These are phyloP conservation scores for Mentha longifolia DNA, from an alignment of 257 asterid species.

Conservation along the genomic window DNA sequence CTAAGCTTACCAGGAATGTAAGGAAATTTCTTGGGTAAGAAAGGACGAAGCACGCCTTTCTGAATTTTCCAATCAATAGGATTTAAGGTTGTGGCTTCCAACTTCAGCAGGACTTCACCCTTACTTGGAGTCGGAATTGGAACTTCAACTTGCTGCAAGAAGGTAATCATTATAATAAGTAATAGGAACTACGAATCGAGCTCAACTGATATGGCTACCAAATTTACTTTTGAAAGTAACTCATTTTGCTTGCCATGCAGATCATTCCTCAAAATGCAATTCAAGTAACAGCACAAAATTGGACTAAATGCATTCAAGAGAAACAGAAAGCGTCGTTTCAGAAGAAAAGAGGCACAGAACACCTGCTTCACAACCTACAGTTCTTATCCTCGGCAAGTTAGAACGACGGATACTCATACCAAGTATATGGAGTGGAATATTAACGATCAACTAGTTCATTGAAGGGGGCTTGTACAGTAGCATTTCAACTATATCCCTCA, in stretches of 20 bases:
- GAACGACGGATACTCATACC: background rate
- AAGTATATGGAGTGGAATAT: background rate
- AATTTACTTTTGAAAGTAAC: background rate
- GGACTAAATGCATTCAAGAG: background rate
- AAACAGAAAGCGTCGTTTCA: background rate
- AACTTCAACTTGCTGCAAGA: slow-evolving; percentile 79
- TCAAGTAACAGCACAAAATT: background rate
- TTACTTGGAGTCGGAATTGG: slow-evolving; percentile 76
- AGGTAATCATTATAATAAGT: background rate
- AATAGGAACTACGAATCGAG: background rate
- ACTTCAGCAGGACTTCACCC: slow-evolving; percentile 76
- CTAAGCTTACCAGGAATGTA: slow-evolving; percentile 66
- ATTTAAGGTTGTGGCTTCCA: slow-evolving; percentile 82
- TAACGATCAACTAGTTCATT: slow-evolving; percentile 3
- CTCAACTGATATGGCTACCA: background rate
- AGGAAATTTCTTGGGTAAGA: slow-evolving; percentile 79
- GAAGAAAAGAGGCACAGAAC: background rate
- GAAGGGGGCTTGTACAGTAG: background rate
- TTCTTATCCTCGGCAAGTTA: background rate
- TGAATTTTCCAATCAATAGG: slow-evolving; percentile 88
- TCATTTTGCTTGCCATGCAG: background rate
- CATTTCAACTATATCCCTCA: background rate
- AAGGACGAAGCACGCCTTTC: slow-evolving; percentile 74
- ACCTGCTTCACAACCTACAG: background rate
- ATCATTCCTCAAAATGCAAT: background rate